Conservation (phyloP, 176 grass and related monocot species). For the Paspalum notatum region DNA sequence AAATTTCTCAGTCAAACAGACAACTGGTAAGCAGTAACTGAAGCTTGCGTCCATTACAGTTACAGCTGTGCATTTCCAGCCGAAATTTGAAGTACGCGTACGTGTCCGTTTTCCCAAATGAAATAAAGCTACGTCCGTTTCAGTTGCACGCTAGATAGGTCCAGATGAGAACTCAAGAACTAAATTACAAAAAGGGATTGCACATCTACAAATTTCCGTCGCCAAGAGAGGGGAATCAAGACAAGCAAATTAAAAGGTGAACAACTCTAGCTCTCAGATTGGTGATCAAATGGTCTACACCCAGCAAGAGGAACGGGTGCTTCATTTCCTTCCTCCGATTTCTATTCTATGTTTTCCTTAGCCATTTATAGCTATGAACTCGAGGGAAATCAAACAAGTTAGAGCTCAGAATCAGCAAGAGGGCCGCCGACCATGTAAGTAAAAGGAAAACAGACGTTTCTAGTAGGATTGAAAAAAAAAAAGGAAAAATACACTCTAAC, state of each 20-base stretch:
- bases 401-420: neutral
- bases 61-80: slow-evolving; percentile 23
- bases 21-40: slow-evolving; percentile 32
- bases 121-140: slow-evolving; percentile 39
- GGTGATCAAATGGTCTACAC: neutral
- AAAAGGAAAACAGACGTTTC: neutral
- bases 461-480: no score
- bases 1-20: slow-evolving; percentile 37
- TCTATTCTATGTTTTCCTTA: neutral
- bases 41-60: slow-evolving; percentile 32
- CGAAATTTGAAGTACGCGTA: neutral
- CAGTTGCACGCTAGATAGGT: neutral
- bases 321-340: neutral
- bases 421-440: neutral
- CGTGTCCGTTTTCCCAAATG: slow-evolving; percentile 9
- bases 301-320: neutral
- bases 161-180: slow-evolving; percentile 23
- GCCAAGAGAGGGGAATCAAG: neutral
- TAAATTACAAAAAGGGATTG: slow-evolving; percentile 39
- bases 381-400: neutral
- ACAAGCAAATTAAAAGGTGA: slow-evolving; percentile 3
- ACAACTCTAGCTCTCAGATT: neutral
- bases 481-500: no score
- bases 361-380: neutral
- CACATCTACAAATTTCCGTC: neutral